A percentile compares a stretch with the other conserved stretches of the same genome.
phyloP scores from a whole-genome alignment of 2,329 filamentous ascomycete genomes.

The Epichloe elymi region DNA sequence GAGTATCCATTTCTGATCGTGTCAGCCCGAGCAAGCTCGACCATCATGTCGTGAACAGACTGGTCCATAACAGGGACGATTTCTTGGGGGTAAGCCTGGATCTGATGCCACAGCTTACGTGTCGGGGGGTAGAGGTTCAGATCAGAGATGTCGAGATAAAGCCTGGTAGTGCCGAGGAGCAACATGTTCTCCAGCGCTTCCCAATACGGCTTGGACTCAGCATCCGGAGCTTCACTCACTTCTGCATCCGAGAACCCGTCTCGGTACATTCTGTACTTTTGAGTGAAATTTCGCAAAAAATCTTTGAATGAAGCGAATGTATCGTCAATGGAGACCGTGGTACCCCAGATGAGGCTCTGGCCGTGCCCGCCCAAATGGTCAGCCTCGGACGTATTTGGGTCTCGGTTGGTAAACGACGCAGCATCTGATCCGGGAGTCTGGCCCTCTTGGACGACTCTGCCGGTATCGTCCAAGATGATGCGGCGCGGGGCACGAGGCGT shows the following conservation, averaged over 20 bases:
- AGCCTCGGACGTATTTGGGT: slow-evolving; percentile 85
- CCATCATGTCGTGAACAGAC: slow-evolving; percentile 82
- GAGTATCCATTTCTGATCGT: slow-evolving; percentile 54
- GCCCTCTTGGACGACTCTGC: slow-evolving; percentile 43
- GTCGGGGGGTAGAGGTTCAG: slow-evolving; percentile 88
- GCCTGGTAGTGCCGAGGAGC: slow-evolving; percentile 64
- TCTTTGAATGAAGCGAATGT: slow-evolving; percentile 80
- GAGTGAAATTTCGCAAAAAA: slow-evolving; percentile 82
- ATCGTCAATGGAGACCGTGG: slow-evolving; percentile 86
- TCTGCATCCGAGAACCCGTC: slow-evolving; percentile 74
- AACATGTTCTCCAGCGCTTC: slow-evolving; percentile 85
- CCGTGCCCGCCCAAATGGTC: slow-evolving; percentile 73
- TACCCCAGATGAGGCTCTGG: slow-evolving; percentile 86
- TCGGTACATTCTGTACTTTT: slow-evolving; percentile 85
- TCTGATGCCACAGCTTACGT: slow-evolving; percentile 86
- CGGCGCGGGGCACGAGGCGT: slow-evolving; percentile 39
- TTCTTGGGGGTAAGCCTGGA: slow-evolving; percentile 89
- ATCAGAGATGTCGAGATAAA: slow-evolving; percentile 82
- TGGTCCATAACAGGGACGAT: slow-evolving; percentile 96
- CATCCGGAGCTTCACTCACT: slow-evolving; percentile 53
- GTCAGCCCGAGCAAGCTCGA: slow-evolving; percentile 73
- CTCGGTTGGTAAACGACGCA: slow-evolving; percentile 45
- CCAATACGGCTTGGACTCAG: slow-evolving; percentile 70
- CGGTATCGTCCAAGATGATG: slow-evolving; percentile 45
- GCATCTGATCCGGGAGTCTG: slow-evolving; percentile 41